A percentile compares a stretch with the other conserved stretches of the same genome.
Conservation (phyloP, 2,329 filamentous ascomycete genomes). For the Thelonectria blattea region DNA sequence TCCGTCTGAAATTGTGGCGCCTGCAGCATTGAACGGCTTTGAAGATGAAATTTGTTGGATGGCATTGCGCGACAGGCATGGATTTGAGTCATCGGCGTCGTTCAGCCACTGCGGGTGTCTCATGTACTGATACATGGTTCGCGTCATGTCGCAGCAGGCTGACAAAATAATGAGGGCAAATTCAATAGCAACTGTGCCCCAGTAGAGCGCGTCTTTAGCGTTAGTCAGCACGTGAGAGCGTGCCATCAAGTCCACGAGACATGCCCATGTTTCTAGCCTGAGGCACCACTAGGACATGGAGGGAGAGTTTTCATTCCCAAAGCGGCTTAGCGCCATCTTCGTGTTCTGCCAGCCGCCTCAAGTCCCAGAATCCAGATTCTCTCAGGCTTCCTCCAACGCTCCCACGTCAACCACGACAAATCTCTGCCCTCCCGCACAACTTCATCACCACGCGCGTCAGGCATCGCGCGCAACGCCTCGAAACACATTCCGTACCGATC, state of each 20-base stretch:
- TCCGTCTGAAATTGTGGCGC: slow-evolving; percentile 17
- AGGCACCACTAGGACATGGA: slow-evolving; percentile 32
- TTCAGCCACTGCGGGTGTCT: slow-evolving; percentile 14
- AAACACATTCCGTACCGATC: slow-evolving; percentile 37
- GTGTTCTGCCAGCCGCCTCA: slow-evolving; percentile 46
- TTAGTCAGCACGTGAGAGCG: slow-evolving; percentile 36
- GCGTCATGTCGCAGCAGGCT: not conserved
- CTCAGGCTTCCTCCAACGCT: slow-evolving; percentile 47
- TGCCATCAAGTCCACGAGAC: slow-evolving; percentile 29
- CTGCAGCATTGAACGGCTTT: slow-evolving; percentile 2
- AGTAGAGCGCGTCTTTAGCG: not conserved
- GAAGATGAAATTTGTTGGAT: slow-evolving; percentile 24
- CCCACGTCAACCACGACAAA: slow-evolving; percentile 53
- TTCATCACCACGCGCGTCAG: slow-evolving; percentile 61
- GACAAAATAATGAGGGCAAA: slow-evolving; percentile 24
- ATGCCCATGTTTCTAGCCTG: slow-evolving; percentile 20
- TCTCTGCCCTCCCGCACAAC: slow-evolving; percentile 46
- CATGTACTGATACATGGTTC: slow-evolving; percentile 29
- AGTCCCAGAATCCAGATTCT: slow-evolving; percentile 48
- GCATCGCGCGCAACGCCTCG: slow-evolving; percentile 50
- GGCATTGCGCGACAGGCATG: slow-evolving; percentile 20
- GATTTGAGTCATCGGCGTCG: slow-evolving; percentile 35
- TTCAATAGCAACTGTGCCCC: not conserved
- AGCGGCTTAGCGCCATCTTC: slow-evolving; percentile 28
- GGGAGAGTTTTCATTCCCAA: slow-evolving; percentile 19